Base-by-base conservation (phyloP, 179 eudicot species). In the Corrigiola litoralis region DNA sequence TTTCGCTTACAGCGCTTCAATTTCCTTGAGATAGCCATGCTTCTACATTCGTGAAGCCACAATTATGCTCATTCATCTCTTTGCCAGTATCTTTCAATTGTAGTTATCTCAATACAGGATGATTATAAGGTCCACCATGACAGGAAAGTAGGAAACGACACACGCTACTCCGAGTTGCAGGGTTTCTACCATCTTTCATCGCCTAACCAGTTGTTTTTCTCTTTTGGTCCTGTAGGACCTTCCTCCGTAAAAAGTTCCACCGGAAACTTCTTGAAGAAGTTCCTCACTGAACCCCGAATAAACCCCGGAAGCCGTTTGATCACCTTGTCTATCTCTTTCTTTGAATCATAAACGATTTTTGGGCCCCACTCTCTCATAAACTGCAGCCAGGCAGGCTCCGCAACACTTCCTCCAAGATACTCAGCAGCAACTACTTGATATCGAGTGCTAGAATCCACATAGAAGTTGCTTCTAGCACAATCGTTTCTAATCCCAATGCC, bases 301-400 rank as follows among this genome's bases (percentile, higher is more conserved):
- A 60, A 36, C 1, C 40, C 5, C 1, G 99, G 99, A 61, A 94
- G 77, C 58, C 46, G 66, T 45, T 65, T 77, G 71, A 88, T 67
- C 25, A 85, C 61, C 70, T 74, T 88, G 34, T 86, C 94, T 50
- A 90, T 23, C 65, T 85, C 89, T 42, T 70, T 66, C 69, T 81
- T 84, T 5, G 87, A 87, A 75, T 77, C 80, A 49, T 88, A 88
- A 10, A 81, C 82, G 16, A 91, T 60, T 9, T 64, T 77, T 0
- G 97, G 99, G 4, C 99, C 96, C 99, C 97, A 94, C 10, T 80
- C 58, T 68, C 96, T 88, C 97, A 85, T 91, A 77, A 63, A 91
- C 65, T 91, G 91, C 69, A 94, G 54, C 97, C 97, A 94, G 32
- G 52, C 24, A 0, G 97, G 97, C 78, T 85, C 96, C 21, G 58